Percentiles rank a stretch among this genome's conserved stretches.
phyloP scores from a whole-genome alignment of 352 stramenopile species.

The Pythium coloratum region DNA sequence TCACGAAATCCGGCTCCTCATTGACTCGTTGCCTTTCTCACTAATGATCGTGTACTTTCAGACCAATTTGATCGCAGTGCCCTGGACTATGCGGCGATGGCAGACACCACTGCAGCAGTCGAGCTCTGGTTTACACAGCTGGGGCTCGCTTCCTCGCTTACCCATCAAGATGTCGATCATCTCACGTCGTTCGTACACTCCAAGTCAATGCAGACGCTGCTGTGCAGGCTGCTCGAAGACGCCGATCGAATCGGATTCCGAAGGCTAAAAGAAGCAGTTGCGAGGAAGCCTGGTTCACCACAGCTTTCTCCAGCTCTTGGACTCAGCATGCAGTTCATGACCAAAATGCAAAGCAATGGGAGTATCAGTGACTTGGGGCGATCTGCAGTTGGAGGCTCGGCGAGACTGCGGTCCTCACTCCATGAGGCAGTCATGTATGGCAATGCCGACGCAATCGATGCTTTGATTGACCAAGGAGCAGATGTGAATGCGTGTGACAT shows the following conservation, averaged over 20 bases:
- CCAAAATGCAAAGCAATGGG: constrained; percentile 25
- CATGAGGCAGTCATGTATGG: constrained; percentile 55
- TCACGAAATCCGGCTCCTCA: neutral
- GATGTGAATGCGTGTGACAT: constrained; percentile 42
- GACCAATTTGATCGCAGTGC: constrained; percentile 44
- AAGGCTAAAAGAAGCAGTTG: neutral
- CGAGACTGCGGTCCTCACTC: constrained; percentile 26
- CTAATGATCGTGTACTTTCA: constrained; percentile 9
- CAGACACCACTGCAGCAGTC: constrained; percentile 36
- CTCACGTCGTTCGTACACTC: constrained; percentile 32
- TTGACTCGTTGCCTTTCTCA: neutral
- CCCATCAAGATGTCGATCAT: constrained; percentile 32
- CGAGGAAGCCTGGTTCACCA: neutral
- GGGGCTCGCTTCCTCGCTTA: constrained; percentile 25
- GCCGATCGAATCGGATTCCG: constrained; percentile 26
- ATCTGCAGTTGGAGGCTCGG: neutral
- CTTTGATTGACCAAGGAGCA: constrained; percentile 43
- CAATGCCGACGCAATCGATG: constrained; percentile 34
- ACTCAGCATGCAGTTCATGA: constrained; percentile 39
- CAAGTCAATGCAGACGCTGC: constrained; percentile 28
- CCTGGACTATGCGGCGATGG: constrained; percentile 50
- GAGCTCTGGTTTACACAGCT: constrained; percentile 37
- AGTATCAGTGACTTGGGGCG: neutral
- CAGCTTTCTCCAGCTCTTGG: constrained; percentile 18
- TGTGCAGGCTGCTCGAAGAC: constrained; percentile 42